A percentile compares a stretch with the other conserved stretches of the same genome.
These are phyloP conservation scores for Saccharomyces paradoxus DNA, from an alignment of 805 yeast genomes.

Conservation along the genomic window DNA sequence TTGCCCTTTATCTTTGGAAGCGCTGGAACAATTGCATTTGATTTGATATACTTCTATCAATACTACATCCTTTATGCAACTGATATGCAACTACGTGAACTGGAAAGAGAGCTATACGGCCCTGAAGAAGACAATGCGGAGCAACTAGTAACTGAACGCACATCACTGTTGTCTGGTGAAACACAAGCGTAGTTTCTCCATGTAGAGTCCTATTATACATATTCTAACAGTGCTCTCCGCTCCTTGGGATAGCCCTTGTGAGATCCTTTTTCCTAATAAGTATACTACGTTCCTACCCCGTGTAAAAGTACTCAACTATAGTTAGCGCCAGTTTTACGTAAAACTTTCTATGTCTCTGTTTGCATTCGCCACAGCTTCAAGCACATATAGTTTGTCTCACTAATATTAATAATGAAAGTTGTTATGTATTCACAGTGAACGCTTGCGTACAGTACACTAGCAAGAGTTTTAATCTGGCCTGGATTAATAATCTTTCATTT, in stretches of 20 bases:
- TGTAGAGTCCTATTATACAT: not conserved
- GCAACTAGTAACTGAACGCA: slow-evolving; percentile 1
- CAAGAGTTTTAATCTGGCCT: not conserved
- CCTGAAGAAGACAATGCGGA: not conserved
- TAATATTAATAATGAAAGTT: no score
- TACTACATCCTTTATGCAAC: slow-evolving; percentile 29
- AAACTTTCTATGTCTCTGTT: not conserved
- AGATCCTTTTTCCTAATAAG: not conserved
- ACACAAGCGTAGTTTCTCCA: not conserved
- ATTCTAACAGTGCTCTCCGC: not conserved
- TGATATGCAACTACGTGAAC: slow-evolving; percentile 22
- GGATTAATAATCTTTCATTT: not conserved
- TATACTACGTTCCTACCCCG: not conserved
- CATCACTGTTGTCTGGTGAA: slow-evolving; percentile 3
- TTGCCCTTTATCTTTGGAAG: slow-evolving; percentile 80
- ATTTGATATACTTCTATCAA: slow-evolving; percentile 61
- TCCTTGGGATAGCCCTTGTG: not conserved
- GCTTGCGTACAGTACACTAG: not conserved
- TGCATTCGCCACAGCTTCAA: not conserved
- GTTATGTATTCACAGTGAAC: not conserved
- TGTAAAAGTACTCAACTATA: not conserved
- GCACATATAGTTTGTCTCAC: not conserved
- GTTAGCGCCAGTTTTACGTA: not conserved
- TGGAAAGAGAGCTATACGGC: slow-evolving; percentile 16
- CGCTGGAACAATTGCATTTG: slow-evolving; percentile 77